Conservation (phyloP, 768 basidiomycete genomes). For the Suillus luteus region DNA sequence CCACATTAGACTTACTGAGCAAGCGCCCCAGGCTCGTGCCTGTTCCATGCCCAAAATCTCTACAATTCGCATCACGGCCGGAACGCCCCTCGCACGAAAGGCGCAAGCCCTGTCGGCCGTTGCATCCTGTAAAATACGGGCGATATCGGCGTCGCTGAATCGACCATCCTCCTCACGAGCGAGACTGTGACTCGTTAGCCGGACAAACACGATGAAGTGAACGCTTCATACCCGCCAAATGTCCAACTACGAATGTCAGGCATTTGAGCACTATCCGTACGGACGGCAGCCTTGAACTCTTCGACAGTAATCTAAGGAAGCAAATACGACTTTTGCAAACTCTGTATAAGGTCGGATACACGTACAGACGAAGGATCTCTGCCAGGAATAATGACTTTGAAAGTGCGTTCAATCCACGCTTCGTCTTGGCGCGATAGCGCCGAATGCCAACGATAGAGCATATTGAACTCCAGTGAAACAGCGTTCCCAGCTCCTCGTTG, state of each 20-base stretch:
- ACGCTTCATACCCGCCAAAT: constrained; percentile 45
- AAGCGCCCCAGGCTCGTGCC: constrained; percentile 68
- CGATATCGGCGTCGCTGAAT: constrained; percentile 66
- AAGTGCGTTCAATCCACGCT: constrained; percentile 52
- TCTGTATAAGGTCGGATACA: neutral
- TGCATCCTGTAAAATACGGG: constrained; percentile 60
- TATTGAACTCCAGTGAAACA: constrained; percentile 75
- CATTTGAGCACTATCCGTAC: constrained; percentile 16
- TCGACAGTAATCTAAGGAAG: constrained; percentile 20
- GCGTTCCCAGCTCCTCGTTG: constrained; percentile 76
- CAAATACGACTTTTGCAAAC: neutral
- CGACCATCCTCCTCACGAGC: constrained; percentile 49
- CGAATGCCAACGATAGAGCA: constrained; percentile 65
- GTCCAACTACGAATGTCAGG: constrained; percentile 48
- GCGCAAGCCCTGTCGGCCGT: constrained; percentile 61
- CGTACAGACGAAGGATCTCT: constrained; percentile 44
- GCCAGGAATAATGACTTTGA: constrained; percentile 45
- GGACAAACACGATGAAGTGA: neutral
- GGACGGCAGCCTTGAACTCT: constrained; percentile 23
- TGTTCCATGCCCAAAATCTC: constrained; percentile 73
- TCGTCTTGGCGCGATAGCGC: constrained; percentile 57
- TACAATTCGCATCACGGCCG: constrained; percentile 62
- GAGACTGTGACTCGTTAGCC: constrained; percentile 38
- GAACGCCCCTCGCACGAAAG: constrained; percentile 70
- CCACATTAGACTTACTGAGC: constrained; percentile 50